Evolutionary conservation across 495 filamentous ascomycete species (phyloP), one percentile per base, ranked within the genome.

Genomic region (Daldinia vernicosa): DNA sequence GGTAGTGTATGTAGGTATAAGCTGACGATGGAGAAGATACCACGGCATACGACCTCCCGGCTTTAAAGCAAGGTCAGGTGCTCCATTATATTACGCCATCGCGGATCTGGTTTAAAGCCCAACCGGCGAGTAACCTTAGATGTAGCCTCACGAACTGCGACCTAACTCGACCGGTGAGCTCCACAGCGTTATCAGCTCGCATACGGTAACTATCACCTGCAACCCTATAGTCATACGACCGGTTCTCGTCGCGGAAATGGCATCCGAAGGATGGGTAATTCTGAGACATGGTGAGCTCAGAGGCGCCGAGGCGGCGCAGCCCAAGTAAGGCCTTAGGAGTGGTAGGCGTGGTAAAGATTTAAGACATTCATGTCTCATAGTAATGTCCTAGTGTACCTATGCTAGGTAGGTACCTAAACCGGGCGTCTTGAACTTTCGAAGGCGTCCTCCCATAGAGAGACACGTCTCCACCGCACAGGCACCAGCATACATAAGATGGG

Each of bases 141-240:
- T 64, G 32, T 37, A 59, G 69, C 69, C 69, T 63, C 63, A 72
- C 75, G 74, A 75, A 77, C 75, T 73, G 39, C 19, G 56, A 66
- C 68, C 43, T 56, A 61, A 57, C 63, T 47, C 39, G 69, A 71
- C 63, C 69, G 59, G 63, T 60, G 69, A 67, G 54, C 53, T 67
- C 55, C 63, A 51, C 63, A 47, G 57, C 17, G 9, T 30, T 53
- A 30, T 22, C 11, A 35, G 7, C 26, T 45, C 56, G 30, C 40
- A 65, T 63, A 52, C 52, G 63, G 50, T 54, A 63, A 40, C 69
- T 67, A 57, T 59, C 59, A 58, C 57, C 55, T 63, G 64, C 56
- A 45, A 60, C 58, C 56, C 24, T 19, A 47, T 24, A 22, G 60
- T 72, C 69, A 65, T 65, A 68, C 64, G 64, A 72, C 63, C 47